A percentile compares a stretch with the other conserved stretches of the same genome.
These are phyloP conservation scores for Conoideocrella luteorostrata DNA, from an alignment of 2,329 filamentous ascomycete genomes.

Conservation along the genomic window DNA sequence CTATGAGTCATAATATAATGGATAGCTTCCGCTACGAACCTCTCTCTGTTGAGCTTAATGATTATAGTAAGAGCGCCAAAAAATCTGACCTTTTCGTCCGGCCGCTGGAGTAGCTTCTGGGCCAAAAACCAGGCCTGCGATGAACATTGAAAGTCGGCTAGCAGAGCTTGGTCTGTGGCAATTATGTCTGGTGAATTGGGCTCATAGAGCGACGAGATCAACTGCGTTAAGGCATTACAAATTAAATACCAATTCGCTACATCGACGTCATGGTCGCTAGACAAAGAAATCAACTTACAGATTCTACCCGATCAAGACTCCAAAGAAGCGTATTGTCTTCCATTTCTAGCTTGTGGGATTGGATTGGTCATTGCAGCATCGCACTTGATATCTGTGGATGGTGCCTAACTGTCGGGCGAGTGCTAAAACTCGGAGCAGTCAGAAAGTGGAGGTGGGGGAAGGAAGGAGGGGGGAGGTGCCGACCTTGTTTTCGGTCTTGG, in stretches of 20 bases:
- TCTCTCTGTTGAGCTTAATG: conserved; percentile 90
- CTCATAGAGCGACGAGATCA: conserved; percentile 49
- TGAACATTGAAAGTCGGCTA: conserved; percentile 74
- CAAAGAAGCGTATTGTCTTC: conserved; percentile 13
- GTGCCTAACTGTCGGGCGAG: too few species aligned
- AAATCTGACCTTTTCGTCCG: conserved; percentile 74
- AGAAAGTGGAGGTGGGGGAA: too few species aligned
- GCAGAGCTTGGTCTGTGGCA: conserved; percentile 57
- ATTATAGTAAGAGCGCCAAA: conserved; percentile 90
- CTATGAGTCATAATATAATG: conserved; percentile 5
- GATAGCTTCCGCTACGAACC: conserved; percentile 38
- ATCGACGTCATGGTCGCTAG: not conserved
- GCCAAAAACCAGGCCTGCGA: conserved; percentile 81
- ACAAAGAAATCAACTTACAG: conserved; percentile 13
- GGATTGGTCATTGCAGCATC: conserved; percentile 6
- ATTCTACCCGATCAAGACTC: conserved; percentile 18
- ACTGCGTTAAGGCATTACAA: conserved; percentile 20
- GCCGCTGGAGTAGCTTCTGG: conserved; percentile 62
- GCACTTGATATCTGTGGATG: not conserved
- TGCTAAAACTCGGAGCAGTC: too few species aligned
- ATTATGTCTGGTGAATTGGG: conserved; percentile 43
- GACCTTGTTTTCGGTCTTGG: too few species aligned
- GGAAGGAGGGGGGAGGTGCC: too few species aligned
- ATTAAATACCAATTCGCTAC: not conserved
- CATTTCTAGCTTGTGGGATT: conserved; percentile 8